Percentiles rank a stretch among this genome's conserved stretches.
Conservation (phyloP, 2,329 filamentous ascomycete species). For the Talaromyces sp. region DNA sequence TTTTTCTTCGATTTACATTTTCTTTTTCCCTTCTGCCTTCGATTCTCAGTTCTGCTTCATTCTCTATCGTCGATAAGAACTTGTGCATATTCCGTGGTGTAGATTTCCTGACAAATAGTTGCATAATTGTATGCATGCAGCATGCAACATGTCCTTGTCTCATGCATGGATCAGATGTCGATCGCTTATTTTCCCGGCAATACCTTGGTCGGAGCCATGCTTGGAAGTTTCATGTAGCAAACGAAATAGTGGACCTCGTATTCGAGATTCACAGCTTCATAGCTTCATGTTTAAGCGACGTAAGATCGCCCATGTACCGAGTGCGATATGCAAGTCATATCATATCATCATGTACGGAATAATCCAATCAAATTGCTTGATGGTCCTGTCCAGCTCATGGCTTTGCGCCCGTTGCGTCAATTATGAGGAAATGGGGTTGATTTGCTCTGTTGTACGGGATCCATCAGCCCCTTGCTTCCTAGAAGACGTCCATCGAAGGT, state of each 20-base stretch:
- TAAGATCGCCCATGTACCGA: neutral
- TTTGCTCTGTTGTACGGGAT: neutral
- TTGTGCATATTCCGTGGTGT: neutral
- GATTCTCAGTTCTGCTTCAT: neutral
- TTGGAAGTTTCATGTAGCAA: neutral
- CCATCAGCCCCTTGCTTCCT: constrained; percentile 10
- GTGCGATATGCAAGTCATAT: neutral
- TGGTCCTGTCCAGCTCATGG: neutral
- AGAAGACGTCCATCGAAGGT: constrained; percentile 3
- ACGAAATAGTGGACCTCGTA: neutral
- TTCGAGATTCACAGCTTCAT: neutral
- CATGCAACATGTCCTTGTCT: neutral
- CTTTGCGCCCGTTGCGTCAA: neutral
- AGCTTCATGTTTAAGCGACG: constrained; percentile 1
- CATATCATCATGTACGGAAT: no score
- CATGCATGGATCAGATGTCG: neutral
- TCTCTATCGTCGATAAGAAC: neutral
- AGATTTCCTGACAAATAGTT: neutral
- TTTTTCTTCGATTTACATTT: neutral
- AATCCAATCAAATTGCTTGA: neutral
- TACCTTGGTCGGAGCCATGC: neutral
- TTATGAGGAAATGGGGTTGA: neutral
- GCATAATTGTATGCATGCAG: neutral
- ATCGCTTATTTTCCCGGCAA: neutral
- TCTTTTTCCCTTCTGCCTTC: neutral